These are phyloP conservation scores for Hysterium pulicare DNA, from an alignment of 2,329 filamentous ascomycete species.

Conservation along the genomic window DNA sequence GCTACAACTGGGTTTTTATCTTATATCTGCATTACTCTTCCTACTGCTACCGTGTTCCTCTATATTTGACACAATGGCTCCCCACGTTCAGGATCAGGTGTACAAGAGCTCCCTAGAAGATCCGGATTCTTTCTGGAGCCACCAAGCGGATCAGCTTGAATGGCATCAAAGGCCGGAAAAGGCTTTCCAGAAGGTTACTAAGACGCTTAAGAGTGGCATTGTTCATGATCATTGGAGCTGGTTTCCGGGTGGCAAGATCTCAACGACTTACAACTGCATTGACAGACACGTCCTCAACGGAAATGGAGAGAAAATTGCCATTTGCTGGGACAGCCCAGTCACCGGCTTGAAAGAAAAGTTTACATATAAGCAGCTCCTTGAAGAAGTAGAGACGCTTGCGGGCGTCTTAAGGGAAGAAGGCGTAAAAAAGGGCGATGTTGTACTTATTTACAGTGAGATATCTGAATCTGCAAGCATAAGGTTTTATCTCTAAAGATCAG, in stretches of 20 bases:
- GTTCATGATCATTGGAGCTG: slow-evolving; percentile 78
- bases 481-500: not conserved
- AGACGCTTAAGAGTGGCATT: slow-evolving; percentile 60
- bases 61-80: not conserved
- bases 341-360: slow-evolving; percentile 67
- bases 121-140: slow-evolving; percentile 71
- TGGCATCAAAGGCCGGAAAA: slow-evolving; percentile 75
- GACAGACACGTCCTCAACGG: slow-evolving; percentile 80
- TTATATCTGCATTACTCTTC: no score
- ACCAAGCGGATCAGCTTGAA: slow-evolving; percentile 69
- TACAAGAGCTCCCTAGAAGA: slow-evolving; percentile 59
- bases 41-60: no score
- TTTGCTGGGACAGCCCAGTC: slow-evolving; percentile 86
- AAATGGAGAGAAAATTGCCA: slow-evolving; percentile 69
- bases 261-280: slow-evolving; percentile 87
- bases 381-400: slow-evolving; percentile 77
- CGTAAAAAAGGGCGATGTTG: slow-evolving; percentile 77
- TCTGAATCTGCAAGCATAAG: not conserved
- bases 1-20: not conserved
- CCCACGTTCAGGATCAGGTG: slow-evolving; percentile 48
- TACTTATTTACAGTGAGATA: slow-evolving; percentile 77
- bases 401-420: slow-evolving; percentile 80
- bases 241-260: slow-evolving; percentile 87
- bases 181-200: slow-evolving; percentile 59
- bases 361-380: slow-evolving; percentile 71